These are phyloP conservation scores for Strobilomyces dryophilus DNA, from an alignment of 768 basidiomycete genomes.

Conservation along the genomic window DNA sequence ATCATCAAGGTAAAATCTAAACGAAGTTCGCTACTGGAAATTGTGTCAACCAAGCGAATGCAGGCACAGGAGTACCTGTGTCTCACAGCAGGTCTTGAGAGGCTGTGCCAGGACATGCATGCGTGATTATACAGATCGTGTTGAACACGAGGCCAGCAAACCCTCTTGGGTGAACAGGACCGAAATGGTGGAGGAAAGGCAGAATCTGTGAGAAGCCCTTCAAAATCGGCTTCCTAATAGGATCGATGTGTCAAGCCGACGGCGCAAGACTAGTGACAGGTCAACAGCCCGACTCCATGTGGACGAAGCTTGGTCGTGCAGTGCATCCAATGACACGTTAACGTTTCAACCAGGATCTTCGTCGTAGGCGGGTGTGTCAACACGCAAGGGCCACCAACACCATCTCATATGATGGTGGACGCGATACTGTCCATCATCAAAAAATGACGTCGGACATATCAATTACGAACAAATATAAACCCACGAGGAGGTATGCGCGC, in stretches of 20 bases:
- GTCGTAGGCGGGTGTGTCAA: conserved; percentile 5
- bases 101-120: conserved; percentile 14
- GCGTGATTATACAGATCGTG: conserved; percentile 12
- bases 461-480: conserved; percentile 9
- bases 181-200: conserved; percentile 6
- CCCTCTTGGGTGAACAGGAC: conserved; percentile 7
- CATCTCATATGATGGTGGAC: conserved; percentile 1
- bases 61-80: conserved; percentile 14
- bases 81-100: conserved; percentile 1
- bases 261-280: conserved; percentile 1
- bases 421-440: conserved; percentile 16
- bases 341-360: background rate
- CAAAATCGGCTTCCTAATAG: conserved; percentile 5
- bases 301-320: conserved; percentile 3
- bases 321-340: conserved; percentile 3
- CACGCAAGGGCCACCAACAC: background rate
- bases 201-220: conserved; percentile 10
- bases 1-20: conserved; percentile 25
- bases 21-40: conserved; percentile 6
- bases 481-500: conserved; percentile 10
- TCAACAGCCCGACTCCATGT: background rate
- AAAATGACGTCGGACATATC: conserved; percentile 15
- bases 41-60: conserved; percentile 8
- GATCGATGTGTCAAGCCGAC: conserved; percentile 10
- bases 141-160: conserved; percentile 23